Base-by-base conservation (phyloP, 1,139 yeast species). In the Candida sp. region DNA sequence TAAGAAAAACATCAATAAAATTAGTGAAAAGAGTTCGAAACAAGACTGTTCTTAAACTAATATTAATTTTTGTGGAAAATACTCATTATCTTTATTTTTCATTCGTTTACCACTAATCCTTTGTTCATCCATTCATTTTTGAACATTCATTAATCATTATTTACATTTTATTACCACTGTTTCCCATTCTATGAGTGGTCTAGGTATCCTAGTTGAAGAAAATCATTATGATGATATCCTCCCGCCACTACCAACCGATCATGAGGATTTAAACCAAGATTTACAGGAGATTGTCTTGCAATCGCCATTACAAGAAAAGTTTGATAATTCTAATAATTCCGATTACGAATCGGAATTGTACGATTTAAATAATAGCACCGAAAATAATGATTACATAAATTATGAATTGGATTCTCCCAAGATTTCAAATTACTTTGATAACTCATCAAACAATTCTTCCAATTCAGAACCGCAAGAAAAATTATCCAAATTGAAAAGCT, bases 201-300 rank as follows among this genome's bases (percentile, higher is more conserved):
- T 66, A 46, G 70, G 71, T 21, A 66, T 67, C 37, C 59, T 66
- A 5, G 51, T 65, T 15, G 72, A 66, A 44, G 70, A 64, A 43
- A 46, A 50, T 22, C 39, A 37, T 36, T 44, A 44, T n/a, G 74
- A 69, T 45, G 49, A 59, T 6, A 56, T 70, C 27, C 59, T 70
- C 42, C 76, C 76, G 1, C 76, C 76, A 5, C 54, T 70, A 35
- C 76, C 76, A 3, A 62, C 58, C 30, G 60, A 52, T 36, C 53
- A 47, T 9, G 9, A 15, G 15, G 39, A 37, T 37, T 37, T 30
- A 4, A 27, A 37, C 15, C 22, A 34, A 11, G 7, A 11, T 5
- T n/a, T 7, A 11, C 34, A 32, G 19, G 19, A 11, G 2, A n/a
- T 7, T 6, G 3, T 5, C 19, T 11, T 32, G 19, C 22, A 37